These are phyloP conservation scores for Stygiomarasmius scandens DNA, from an alignment of 1,284 basidiomycete genomes.

Conservation along the genomic window DNA sequence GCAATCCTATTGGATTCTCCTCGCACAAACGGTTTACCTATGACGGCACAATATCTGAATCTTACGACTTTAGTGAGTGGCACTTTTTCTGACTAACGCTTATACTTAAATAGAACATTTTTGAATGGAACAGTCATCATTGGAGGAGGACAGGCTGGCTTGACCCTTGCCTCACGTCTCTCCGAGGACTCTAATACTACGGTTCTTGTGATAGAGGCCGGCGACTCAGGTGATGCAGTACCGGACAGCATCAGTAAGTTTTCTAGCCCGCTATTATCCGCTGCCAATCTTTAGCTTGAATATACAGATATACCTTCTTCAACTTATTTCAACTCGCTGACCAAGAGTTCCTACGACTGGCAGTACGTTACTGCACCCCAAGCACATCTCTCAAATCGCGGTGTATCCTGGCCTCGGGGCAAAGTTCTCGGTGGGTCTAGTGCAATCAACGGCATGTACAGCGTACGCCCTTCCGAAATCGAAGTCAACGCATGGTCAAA, in stretches of 20 bases:
- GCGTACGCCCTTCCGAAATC: constrained; percentile 46
- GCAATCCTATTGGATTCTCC: constrained; percentile 3
- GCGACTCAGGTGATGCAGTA: constrained; percentile 58
- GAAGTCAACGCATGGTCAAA: constrained; percentile 50
- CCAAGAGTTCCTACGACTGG: constrained; percentile 64
- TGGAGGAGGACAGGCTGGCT: constrained; percentile 70
- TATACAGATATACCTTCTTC: constrained; percentile 27
- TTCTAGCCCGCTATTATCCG: neutral
- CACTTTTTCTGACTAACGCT: neutral
- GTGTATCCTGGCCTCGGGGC: constrained; percentile 55
- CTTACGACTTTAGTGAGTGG: constrained; percentile 51
- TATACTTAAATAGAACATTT: too few relatives aligned
- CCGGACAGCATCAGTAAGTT: constrained; percentile 37
- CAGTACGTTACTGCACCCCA: constrained; percentile 58
- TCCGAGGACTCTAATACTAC: constrained; percentile 69
- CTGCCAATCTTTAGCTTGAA: constrained; percentile 17
- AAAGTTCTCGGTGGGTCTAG: constrained; percentile 75
- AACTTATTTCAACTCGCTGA: constrained; percentile 55
- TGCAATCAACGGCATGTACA: constrained; percentile 71
- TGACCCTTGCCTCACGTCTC: constrained; percentile 73
- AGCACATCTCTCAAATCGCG: constrained; percentile 38
- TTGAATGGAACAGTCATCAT: neutral
- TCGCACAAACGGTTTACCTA: neutral
- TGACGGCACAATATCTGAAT: constrained; percentile 35
- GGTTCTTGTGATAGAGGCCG: constrained; percentile 76